Percentiles rank a stretch among this genome's conserved stretches.
Conservation (phyloP, 1,139 yeast genomes). For the Nakaseomyces nivariensis region DNA sequence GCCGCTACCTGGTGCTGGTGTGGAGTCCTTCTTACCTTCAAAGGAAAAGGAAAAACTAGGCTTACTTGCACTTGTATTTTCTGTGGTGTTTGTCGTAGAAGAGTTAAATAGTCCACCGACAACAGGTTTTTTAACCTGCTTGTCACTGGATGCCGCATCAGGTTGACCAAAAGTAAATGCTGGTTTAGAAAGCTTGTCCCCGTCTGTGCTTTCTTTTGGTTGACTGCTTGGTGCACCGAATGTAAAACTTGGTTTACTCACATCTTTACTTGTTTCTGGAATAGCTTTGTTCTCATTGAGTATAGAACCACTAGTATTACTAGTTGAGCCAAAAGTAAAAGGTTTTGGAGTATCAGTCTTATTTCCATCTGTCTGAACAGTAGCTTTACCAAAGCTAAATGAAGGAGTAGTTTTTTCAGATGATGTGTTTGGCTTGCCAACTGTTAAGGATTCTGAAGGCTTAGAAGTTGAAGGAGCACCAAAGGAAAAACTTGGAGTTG, state of each 20-base stretch:
- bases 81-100: background rate
- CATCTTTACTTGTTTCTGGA: background rate
- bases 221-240: background rate
- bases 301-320: background rate
- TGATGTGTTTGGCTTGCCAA: background rate
- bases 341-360: background rate
- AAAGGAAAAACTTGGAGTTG: conserved; percentile 5
- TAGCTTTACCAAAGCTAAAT: conserved; percentile 7
- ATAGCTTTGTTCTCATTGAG: background rate
- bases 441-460: conserved; percentile 1
- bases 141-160: background rate
- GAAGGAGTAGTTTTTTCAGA: conserved; percentile 6
- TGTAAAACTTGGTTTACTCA: conserved; percentile 1
- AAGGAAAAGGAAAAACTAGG: background rate
- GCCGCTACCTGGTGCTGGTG: background rate
- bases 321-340: background rate
- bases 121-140: background rate
- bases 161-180: conserved; percentile 6
- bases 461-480: conserved; percentile 4
- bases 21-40: background rate
- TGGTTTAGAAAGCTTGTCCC: conserved; percentile 4
- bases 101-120: background rate
- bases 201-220: background rate
- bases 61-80: background rate
- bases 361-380: background rate